Evolutionary conservation across 495 filamentous ascomycete species (phyloP).

Genomic region (Neurospora sp.): DNA sequence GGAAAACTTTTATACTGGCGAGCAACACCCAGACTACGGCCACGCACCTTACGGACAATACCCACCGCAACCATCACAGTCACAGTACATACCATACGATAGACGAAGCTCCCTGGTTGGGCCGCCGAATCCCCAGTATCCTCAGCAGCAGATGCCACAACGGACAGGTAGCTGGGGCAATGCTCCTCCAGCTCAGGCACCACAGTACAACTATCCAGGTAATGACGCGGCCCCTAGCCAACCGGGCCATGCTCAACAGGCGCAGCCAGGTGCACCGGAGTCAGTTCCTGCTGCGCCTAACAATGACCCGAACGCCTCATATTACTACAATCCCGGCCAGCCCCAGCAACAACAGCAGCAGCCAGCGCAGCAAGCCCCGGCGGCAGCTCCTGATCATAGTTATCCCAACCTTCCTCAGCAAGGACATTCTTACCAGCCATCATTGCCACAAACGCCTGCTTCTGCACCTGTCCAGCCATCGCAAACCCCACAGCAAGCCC

Average conservation of each 20-base stretch:
- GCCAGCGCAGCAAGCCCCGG: conserved; percentile 23
- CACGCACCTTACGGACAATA: conserved; percentile 29
- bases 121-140: conserved; percentile 32
- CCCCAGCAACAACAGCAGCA: conserved; percentile 24
- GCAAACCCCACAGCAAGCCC: conserved; percentile 26
- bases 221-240: conserved; percentile 23
- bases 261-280: conserved; percentile 21
- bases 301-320: conserved; percentile 36
- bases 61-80: conserved; percentile 23
- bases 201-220: conserved; percentile 24
- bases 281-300: conserved; percentile 19
- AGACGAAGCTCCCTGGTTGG: conserved; percentile 28
- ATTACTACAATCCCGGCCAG: conserved; percentile 37
- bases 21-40: conserved; percentile 45
- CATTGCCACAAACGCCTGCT: conserved; percentile 33
- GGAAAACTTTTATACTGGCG: conserved; percentile 75
- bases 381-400: conserved; percentile 23
- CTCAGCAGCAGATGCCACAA: conserved; percentile 36
- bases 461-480: conserved; percentile 29
- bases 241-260: conserved; percentile 18
- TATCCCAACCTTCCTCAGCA: conserved; percentile 36
- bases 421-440: conserved; percentile 30
- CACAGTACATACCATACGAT: conserved; percentile 30
- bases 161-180: conserved; percentile 36
- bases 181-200: conserved; percentile 20